Evolutionary conservation across 2,329 filamentous ascomycete species (phyloP), one percentile per base, ranked within the genome.

Genomic region (Teratosphaeria nubilosa): DNA sequence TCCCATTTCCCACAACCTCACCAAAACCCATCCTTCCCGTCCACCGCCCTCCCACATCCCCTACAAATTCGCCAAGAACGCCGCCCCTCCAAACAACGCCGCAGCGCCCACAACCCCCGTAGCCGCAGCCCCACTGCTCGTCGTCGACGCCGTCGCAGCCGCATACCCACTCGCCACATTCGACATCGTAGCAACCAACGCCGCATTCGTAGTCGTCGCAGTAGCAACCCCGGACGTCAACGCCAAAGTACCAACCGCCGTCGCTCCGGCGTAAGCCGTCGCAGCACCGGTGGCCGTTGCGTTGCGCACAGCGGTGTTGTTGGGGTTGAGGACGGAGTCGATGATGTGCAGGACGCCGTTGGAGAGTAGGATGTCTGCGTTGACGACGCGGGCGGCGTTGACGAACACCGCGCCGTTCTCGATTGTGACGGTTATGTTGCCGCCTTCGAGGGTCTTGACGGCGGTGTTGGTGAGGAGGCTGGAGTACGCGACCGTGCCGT

Each of bases 301-400:
- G n/a, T 53, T 53, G 25, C 16, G 51, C 1, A 14, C 10, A 20
- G 51, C 51, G 31, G 51, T 53, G n/a, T 53, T 31, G 51, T 53
- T 53, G 10, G 81, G 80, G 73, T 85, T 86, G 53, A 86, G 73
- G 41, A 86, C 82, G 60, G 75, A 75, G 65, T 87, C 82, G 13
- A 76, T 75, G 31, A 82, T 79, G 60, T 82, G 74, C 4, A 78
- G 68, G 13, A 79, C 76, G 67, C 77, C 77, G 59, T 75, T 75
- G 9, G 73, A 69, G 55, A 78, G 64, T 13, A 79, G 67, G 16
- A 78, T 63, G 55, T 78, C 72, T 2, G 75, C 64, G 7, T 64
- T 69, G 20, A 76, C 65, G 54, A 79, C 74, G 37, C 68, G 64
- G 14, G 77, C 77, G 45, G 65, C 66, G 68, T 79, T 78, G 34